A percentile compares a stretch with the other conserved stretches of the same genome.
phyloP scores from a whole-genome alignment of 2,329 filamentous ascomycete species.

The Xylariaceae sp. region DNA sequence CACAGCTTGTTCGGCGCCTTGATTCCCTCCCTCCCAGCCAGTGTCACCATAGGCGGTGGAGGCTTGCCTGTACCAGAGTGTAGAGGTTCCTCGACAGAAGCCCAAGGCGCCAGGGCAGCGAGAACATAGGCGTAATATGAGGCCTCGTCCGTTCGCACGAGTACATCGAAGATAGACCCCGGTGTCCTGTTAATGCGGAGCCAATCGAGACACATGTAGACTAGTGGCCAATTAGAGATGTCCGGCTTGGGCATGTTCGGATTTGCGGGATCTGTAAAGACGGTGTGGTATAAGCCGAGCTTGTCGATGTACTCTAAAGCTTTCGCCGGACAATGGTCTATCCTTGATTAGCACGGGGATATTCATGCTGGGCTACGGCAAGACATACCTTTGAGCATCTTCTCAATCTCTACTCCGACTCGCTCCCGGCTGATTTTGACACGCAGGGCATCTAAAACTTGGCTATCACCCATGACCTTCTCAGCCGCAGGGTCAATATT shows the following conservation, averaged over 20 bases:
- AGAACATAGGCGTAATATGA: conserved; percentile 74
- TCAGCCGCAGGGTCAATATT: conserved; percentile 67
- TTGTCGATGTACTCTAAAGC: conserved; percentile 53
- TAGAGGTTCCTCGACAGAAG: conserved; percentile 40
- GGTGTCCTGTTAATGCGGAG: conserved; percentile 41
- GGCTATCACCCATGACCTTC: conserved; percentile 68
- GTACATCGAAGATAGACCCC: conserved; percentile 44
- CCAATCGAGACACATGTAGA: conserved; percentile 59
- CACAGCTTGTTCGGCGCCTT: conserved; percentile 73
- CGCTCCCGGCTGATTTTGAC: conserved; percentile 90
- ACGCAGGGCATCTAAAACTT: conserved; percentile 74
- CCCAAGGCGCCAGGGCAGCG: conserved; percentile 71
- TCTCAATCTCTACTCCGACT: conserved; percentile 81
- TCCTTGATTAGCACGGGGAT: background rate
- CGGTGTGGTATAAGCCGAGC: conserved; percentile 64
- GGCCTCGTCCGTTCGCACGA: conserved; percentile 62
- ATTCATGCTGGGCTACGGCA: conserved; percentile 3
- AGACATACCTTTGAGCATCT: conserved; percentile 71
- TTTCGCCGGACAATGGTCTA: conserved; percentile 26
- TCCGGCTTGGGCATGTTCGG: conserved; percentile 50
- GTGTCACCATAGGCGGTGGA: conserved; percentile 54
- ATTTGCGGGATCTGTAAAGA: conserved; percentile 67
- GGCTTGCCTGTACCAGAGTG: conserved; percentile 42
- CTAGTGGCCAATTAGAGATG: conserved; percentile 54
- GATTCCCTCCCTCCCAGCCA: conserved; percentile 71